These are phyloP conservation scores for Dicorynia guianensis DNA, from an alignment of 306 rosid species.

Conservation along the genomic window DNA sequence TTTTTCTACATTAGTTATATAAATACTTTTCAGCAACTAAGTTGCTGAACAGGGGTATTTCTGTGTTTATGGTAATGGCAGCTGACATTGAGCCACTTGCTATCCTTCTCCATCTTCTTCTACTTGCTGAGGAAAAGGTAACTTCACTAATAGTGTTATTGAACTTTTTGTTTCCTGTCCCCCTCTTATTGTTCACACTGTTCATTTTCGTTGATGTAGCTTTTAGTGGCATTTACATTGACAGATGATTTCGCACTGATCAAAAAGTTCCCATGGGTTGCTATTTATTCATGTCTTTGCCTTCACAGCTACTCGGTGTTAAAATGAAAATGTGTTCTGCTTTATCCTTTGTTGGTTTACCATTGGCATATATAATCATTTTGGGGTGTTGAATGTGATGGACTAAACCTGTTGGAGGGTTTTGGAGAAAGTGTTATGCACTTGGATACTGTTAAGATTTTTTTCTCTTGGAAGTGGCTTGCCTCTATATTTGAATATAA, in stretches of 20 bases:
- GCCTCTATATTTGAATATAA: neutral
- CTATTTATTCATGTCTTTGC: neutral
- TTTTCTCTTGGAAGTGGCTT: neutral
- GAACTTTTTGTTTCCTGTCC: neutral
- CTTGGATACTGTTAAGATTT: neutral
- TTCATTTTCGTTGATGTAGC: too few species aligned
- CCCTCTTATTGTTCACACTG: too few species aligned
- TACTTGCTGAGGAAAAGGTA: constrained; percentile 93
- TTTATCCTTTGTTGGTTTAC: neutral
- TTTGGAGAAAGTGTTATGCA: neutral
- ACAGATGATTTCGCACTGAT: neutral
- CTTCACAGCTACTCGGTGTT: neutral
- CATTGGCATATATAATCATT: neutral
- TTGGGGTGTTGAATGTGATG: neutral
- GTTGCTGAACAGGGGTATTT: constrained; percentile 85
- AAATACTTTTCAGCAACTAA: constrained; percentile 91
- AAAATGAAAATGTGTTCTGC: too few species aligned
- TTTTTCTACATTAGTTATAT: too few species aligned
- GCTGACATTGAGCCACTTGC: constrained; percentile 91
- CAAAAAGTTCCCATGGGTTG: too few species aligned
- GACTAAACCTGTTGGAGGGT: neutral
- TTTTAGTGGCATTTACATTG: too few species aligned
- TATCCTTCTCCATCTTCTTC: constrained; percentile 90
- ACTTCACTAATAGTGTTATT: neutral
- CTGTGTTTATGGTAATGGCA: constrained; percentile 90